phyloP scores from a whole-genome alignment of 495 filamentous ascomycete genomes.

The Cetradonia linearis region DNA sequence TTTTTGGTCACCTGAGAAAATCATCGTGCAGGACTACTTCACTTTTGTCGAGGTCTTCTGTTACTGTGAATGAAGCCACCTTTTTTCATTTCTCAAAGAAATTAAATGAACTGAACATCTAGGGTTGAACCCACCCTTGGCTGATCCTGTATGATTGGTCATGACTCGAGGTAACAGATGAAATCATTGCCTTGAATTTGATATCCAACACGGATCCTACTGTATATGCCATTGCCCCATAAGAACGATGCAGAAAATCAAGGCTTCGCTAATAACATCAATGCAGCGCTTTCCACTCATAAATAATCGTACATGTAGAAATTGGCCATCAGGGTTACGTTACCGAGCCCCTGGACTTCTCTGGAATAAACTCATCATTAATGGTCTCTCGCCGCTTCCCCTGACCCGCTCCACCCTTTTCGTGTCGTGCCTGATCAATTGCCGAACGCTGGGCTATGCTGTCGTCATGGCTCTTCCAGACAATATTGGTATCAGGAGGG shows the following conservation, averaged over 20 bases:
- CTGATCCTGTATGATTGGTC: not conserved
- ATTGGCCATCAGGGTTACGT: constrained; percentile 8
- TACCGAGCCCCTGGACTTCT: constrained; percentile 35
- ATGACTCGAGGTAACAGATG: not conserved
- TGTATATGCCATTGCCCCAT: constrained; percentile 7
- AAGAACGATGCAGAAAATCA: constrained; percentile 13
- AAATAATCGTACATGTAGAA: constrained; percentile 22
- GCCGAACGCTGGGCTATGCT: constrained; percentile 73
- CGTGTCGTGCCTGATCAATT: constrained; percentile 73
- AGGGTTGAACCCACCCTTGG: not conserved
- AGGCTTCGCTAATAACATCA: constrained; percentile 21
- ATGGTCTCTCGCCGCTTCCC: constrained; percentile 39
- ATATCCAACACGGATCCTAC: constrained; percentile 13
- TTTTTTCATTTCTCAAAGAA: not conserved
- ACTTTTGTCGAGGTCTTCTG: not conserved
- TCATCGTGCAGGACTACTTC: not conserved
- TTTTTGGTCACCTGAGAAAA: not conserved
- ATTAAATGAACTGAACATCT: not conserved
- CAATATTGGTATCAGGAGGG: constrained; percentile 77
- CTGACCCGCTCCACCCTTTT: constrained; percentile 46
- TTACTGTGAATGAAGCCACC: not conserved
- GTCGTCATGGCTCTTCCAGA: constrained; percentile 85
- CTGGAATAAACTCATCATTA: constrained; percentile 37
- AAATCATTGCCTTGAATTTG: not conserved
- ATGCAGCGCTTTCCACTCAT: constrained; percentile 21